Evolutionary conservation across 768 basidiomycete genomes (phyloP), one percentile per base, ranked within the genome.

Genomic region (Podaxis sp.): DNA sequence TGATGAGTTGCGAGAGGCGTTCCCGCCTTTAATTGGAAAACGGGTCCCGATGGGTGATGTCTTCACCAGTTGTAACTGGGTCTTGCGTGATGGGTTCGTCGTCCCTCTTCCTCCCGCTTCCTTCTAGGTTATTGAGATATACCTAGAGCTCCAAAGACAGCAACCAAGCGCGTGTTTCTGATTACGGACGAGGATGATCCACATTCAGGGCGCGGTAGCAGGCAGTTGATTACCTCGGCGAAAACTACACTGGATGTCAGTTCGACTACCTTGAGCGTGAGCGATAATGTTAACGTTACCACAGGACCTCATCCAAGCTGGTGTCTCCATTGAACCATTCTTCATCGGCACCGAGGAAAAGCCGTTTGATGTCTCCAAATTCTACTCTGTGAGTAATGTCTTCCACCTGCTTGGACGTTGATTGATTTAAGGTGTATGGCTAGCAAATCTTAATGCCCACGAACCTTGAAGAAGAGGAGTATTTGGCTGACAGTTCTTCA

Each of bases 171-270:
- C 4, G 84, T 99, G 0, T 98, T 98, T 72, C 77, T 96, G 42
- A 91, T 99, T 48, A 99, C 97, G 0, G 90, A 99, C 70, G 87
- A 92, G 67, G 94, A 95, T 68, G 75, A 91, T 67, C 95, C 95
- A 2, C 85, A 84, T 70, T 75, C 83, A 4, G 82, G 83, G 11
- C 71, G 79, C 4, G 80, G 78, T n/a, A 84, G 76, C 68, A 79
- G 80, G 49, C 87, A 89, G 57, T 74, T 93, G 9, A 73, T 84
- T 5, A 89, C 82, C 0, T 89, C 90, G 0, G 89, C 91, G 12
- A 80, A 83, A 63, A 92, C 89, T 2, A 92, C 89, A 2, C 76
- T 92, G 59, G 77, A 85, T 48, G 90, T 89, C 68, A 65, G 84
- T 76, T 15, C 36, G 55, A 13, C 54, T 39, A 40, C 56, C 42